These are phyloP conservation scores for Neopestalotiopsis rosae DNA, from an alignment of 2,329 filamentous ascomycete species.

Conservation along the genomic window DNA sequence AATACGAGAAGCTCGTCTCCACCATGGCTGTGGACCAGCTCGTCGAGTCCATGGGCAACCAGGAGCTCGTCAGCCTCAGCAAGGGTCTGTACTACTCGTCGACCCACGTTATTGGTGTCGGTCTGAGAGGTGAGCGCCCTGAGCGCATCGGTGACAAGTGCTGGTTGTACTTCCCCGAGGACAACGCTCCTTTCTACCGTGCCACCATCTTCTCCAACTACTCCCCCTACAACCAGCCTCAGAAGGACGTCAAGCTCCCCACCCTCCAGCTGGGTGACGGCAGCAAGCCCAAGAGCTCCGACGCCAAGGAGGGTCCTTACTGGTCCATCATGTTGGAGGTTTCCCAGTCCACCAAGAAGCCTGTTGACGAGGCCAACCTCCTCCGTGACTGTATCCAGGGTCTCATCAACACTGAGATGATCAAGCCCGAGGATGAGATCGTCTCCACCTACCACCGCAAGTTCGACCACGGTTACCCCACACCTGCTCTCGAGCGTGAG, in stretches of 20 bases:
- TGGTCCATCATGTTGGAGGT: conserved; percentile 99
- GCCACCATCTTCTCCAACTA: conserved; percentile 99
- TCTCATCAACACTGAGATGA: conserved; percentile 97
- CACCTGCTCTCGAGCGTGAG: conserved; percentile 92
- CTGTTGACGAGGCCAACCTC: conserved; percentile 83
- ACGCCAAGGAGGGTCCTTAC: conserved; percentile 88
- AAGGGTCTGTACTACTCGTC: conserved; percentile 96
- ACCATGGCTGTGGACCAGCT: conserved; percentile 96
- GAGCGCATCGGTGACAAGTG: conserved; percentile 99
- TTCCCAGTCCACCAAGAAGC: conserved; percentile 94
- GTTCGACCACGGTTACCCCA: conserved; percentile 98
- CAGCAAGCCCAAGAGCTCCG: conserved; percentile 74
- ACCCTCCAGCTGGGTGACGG: conserved; percentile 87
- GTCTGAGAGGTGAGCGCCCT: conserved; percentile 87
- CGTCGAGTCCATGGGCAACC: conserved; percentile 84
- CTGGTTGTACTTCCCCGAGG: conserved; percentile 99
- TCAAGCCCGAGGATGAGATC: conserved; percentile 88
- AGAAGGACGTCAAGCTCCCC: conserved; percentile 80
- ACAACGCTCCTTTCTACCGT: conserved; percentile 98
- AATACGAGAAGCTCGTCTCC: conserved; percentile 90
- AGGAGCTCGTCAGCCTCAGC: conserved; percentile 80
- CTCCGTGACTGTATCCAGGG: conserved; percentile 93
- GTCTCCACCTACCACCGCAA: conserved; percentile 97
- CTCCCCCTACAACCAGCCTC: conserved; percentile 96
- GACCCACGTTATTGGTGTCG: conserved; percentile 96